Base-by-base conservation (phyloP, 2,329 filamentous ascomycete species). In the Podosphaera leucotricha region DNA sequence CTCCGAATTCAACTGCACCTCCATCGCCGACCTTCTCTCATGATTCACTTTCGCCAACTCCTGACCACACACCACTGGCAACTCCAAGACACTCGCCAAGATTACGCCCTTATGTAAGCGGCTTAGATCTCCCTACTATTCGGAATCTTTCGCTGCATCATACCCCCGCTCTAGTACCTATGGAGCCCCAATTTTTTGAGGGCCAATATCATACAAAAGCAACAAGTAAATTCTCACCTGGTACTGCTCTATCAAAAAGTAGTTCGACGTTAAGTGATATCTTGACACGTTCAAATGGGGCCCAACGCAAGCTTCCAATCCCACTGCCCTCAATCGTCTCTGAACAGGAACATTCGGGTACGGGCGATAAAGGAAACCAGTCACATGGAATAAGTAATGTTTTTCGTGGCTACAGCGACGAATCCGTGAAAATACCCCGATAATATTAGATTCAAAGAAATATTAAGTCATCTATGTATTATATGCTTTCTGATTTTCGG, bases 1-100 rank as follows among this genome's bases (percentile, higher is more conserved):
- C 87, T 30, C 90, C 87, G 44, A 84, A 92, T 63, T 94, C 86
- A 7, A 95, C 87, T 2, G 87, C 87, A 41, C 90, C 90, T 18
- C 92, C 87, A 21, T 95, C 87, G 26, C 87, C 87, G 21, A 94
- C 86, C 2, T 93, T 94, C 61, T 94, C 87, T 2, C 85, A 94
- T 63, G 85, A 93, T 61, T 94, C 87, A 10, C 71, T 87, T 40
- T 95, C 87, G 8, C 90, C 87, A 3, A 98, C 87, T 1, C 90
- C 87, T 10, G 87, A 95, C 57, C 86, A 94, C 66, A 95, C 90
- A n/a, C 87, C 87, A n/a, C 75, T 95, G 45, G 87, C 86, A 22
- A 98, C 87, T 4, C 87, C 87, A 3, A 87, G 86, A 38, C 90
- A 95, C 62, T 94, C 86, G 16, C 90, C 90, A 43, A 82, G 90